Conservation (phyloP, 768 basidiomycete species). For the Russula ochroleuca region DNA sequence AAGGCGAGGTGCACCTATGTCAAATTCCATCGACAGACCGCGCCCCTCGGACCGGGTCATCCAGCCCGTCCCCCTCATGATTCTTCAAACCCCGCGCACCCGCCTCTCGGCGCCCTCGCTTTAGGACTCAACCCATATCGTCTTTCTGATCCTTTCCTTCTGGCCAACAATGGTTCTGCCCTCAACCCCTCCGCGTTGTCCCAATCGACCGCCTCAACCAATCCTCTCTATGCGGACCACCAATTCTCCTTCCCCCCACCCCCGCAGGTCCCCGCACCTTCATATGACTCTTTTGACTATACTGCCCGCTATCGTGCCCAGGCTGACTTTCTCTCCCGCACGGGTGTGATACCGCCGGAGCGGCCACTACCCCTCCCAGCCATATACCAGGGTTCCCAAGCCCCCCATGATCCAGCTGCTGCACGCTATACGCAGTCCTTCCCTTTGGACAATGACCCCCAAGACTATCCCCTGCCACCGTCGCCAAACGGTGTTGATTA, state of each 20-base stretch:
- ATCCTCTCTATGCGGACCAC: constrained; percentile 20
- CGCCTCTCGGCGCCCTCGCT: constrained; percentile 16
- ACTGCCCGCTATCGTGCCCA: constrained; percentile 46
- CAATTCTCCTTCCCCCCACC: constrained; percentile 24
- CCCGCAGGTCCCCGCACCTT: background rate
- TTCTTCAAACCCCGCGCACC: constrained; percentile 10
- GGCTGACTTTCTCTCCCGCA: constrained; percentile 42
- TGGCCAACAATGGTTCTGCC: background rate
- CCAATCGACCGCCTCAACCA: background rate
- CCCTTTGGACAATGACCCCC: constrained; percentile 13
- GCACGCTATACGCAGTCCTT: constrained; percentile 20
- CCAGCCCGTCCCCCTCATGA: constrained; percentile 30
- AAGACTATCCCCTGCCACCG: constrained; percentile 21
- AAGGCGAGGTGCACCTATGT: constrained; percentile 74
- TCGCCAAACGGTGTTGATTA: constrained; percentile 21
- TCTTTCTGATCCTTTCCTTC: constrained; percentile 26
- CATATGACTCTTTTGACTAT: constrained; percentile 37
- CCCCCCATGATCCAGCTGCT: constrained; percentile 13
- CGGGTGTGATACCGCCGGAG: constrained; percentile 32
- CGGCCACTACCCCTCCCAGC: constrained; percentile 20
- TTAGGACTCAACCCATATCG: constrained; percentile 16
- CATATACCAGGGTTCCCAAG: constrained; percentile 24
- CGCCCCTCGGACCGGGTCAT: constrained; percentile 72
- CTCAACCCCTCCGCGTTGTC: constrained; percentile 14
- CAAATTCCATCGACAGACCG: constrained; percentile 79